Evolutionary conservation across 176 grass and related monocot genomes (phyloP).

Genomic region (Bolboschoenus planiculmis): DNA sequence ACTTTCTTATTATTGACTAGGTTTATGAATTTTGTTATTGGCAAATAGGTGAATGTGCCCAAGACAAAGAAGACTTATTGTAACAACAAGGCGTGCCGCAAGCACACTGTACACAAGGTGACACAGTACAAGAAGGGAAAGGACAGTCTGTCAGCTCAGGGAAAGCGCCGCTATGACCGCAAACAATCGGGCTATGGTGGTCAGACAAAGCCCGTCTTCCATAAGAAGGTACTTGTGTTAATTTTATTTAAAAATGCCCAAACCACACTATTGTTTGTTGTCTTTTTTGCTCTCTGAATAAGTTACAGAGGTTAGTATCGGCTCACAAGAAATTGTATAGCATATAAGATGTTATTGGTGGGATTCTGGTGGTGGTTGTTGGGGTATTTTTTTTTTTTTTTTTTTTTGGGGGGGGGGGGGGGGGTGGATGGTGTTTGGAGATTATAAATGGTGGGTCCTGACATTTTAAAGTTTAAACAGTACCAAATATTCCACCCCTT

Average conservation of each 20-base stretch:
- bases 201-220: conserved; percentile 90
- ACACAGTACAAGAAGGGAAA: conserved; percentile 99
- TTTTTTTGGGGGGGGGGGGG: too few relatives aligned
- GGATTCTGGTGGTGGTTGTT: too few relatives aligned
- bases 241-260: too few relatives aligned
- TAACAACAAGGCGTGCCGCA: conserved; percentile 93
- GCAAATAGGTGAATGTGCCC: conserved; percentile 85
- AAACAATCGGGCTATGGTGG: conserved; percentile 97
- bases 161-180: conserved; percentile 88
- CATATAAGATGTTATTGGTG: too few relatives aligned
- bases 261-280: background rate
- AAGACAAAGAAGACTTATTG: conserved; percentile 98
- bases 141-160: conserved; percentile 81
- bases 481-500: too few relatives aligned
- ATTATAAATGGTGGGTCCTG: too few relatives aligned
- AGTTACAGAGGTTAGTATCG: background rate
- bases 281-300: background rate
- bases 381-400: too few relatives aligned
- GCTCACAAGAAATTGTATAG: too few relatives aligned
- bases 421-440: too few relatives aligned
- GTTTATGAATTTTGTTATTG: too few relatives aligned
- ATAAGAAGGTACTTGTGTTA: conserved; percentile 95
- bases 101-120: conserved; percentile 95
- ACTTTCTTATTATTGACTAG: too few relatives aligned
- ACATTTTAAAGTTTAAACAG: too few relatives aligned